Percentiles rank a stretch among this genome's conserved stretches.
Evolutionary conservation across 345 rosid species (phyloP).

Genomic region (Arabidopsis arenosa): DNA sequence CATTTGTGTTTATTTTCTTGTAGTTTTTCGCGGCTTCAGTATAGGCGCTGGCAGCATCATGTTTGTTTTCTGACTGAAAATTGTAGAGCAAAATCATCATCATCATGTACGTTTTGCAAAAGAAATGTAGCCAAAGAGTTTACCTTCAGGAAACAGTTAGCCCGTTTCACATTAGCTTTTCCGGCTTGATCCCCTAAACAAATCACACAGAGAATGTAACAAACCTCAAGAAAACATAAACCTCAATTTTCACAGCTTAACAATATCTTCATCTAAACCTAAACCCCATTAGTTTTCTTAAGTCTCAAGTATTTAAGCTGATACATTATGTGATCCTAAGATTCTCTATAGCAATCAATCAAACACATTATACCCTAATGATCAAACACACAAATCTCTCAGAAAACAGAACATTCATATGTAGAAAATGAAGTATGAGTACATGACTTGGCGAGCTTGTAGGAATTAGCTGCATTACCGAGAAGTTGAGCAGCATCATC

Average conservation of each 20-base stretch:
- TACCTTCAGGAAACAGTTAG: slow-evolving; percentile 64
- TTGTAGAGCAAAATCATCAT: neutral
- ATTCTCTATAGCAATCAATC: too few relatives aligned
- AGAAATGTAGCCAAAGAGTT: neutral
- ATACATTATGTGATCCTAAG: too few relatives aligned
- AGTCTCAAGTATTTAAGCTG: too few relatives aligned
- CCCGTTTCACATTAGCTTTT: slow-evolving; percentile 58
- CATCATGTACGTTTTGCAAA: neutral
- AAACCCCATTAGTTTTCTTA: too few relatives aligned
- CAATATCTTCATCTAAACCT: too few relatives aligned
- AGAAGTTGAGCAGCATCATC: slow-evolving; percentile 33
- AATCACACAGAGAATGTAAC: too few relatives aligned
- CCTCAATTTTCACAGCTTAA: too few relatives aligned
- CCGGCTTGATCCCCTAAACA: slow-evolving; percentile 76
- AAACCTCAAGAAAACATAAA: too few relatives aligned
- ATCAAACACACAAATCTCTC: neutral
- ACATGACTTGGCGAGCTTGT: slow-evolving; percentile 39
- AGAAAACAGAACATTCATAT: neutral
- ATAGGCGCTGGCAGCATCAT: slow-evolving; percentile 73
- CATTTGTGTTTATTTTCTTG: slow-evolving; percentile 62
- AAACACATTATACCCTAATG: neutral
- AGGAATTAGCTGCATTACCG: slow-evolving; percentile 23
- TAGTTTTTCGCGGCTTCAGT: slow-evolving; percentile 75
- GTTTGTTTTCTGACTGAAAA: slow-evolving; percentile 68
- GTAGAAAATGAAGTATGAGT: neutral